phyloP scores from a whole-genome alignment of 495 filamentous ascomycete species.

The Hypomontagnella monticulosa region DNA sequence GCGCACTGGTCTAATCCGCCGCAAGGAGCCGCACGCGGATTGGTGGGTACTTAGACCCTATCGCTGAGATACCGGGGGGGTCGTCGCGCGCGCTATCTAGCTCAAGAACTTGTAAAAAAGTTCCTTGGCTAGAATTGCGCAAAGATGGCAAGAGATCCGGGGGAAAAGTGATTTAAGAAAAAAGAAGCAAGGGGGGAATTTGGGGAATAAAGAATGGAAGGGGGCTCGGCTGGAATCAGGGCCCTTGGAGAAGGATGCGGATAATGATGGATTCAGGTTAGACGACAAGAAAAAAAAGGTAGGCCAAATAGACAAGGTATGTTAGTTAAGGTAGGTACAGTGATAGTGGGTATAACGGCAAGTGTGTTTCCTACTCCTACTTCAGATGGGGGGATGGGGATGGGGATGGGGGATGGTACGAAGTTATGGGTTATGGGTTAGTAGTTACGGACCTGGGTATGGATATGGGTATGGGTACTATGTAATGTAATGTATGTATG shows the following conservation, averaged over 20 bases:
- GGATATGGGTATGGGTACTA: background rate
- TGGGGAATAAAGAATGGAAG: constrained; percentile 31
- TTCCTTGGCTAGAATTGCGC: constrained; percentile 34
- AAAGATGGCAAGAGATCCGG: constrained; percentile 24
- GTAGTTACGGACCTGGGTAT: background rate
- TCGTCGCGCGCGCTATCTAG: constrained; percentile 35
- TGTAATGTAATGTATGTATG: background rate
- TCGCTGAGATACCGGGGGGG: constrained; percentile 33
- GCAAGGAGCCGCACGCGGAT: constrained; percentile 41
- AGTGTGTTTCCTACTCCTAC: constrained; percentile 20
- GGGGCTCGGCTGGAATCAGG: constrained; percentile 33
- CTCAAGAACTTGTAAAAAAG: constrained; percentile 13
- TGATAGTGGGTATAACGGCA: constrained; percentile 41
- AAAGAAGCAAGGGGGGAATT: constrained; percentile 1
- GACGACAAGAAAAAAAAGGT: constrained; percentile 28
- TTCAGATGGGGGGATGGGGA: constrained; percentile 11
- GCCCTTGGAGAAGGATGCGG: constrained; percentile 32
- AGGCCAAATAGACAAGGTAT: constrained; percentile 2
- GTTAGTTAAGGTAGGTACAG: constrained; percentile 5
- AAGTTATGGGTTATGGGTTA: background rate
- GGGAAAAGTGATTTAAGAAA: constrained; percentile 7
- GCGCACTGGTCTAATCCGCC: constrained; percentile 33
- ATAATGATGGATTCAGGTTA: constrained; percentile 40
- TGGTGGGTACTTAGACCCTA: constrained; percentile 41
- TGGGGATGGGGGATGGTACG: constrained; percentile 9